A percentile compares a stretch with the other conserved stretches of the same genome.
phyloP scores from a whole-genome alignment of 129 eudicot species.

The Glebionis coronaria region DNA sequence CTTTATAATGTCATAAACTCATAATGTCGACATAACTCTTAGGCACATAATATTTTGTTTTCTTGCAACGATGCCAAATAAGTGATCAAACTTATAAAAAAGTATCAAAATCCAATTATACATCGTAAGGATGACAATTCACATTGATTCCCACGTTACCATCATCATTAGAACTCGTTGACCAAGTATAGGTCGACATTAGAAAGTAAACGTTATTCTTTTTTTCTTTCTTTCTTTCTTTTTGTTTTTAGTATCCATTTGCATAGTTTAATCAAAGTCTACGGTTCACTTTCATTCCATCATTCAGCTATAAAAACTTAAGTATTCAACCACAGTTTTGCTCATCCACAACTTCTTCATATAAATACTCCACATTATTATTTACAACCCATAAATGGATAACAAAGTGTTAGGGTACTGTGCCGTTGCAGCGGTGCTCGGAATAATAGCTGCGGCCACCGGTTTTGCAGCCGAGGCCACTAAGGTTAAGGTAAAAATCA shows the following conservation, averaged over 20 bases:
- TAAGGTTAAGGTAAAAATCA: conserved; percentile 26
- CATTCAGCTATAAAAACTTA: conserved; percentile 13
- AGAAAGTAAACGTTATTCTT: neutral
- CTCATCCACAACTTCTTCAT: conserved; percentile 19
- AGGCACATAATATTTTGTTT: too few species aligned
- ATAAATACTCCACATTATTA: neutral
- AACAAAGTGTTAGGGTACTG: conserved; percentile 16
- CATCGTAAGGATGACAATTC: neutral
- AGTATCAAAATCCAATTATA: neutral
- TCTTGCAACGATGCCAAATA: too few species aligned
- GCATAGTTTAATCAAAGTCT: conserved; percentile 1
- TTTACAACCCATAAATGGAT: conserved; percentile 23
- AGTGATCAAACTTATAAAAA: too few species aligned
- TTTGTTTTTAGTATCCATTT: neutral
- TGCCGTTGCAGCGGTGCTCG: conserved; percentile 22
- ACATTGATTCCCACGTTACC: neutral
- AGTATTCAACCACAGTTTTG: conserved; percentile 9
- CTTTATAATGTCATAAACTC: too few species aligned
- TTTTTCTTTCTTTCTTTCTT: too few species aligned
- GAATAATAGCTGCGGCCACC: conserved; percentile 25
- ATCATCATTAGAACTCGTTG: neutral
- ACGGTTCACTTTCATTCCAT: conserved; percentile 1
- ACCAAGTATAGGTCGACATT: neutral
- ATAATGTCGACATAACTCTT: too few species aligned
- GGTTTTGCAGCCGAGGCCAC: conserved; percentile 31